These are phyloP conservation scores for Mycena galopus DNA, from an alignment of 768 basidiomycete genomes.

Conservation along the genomic window DNA sequence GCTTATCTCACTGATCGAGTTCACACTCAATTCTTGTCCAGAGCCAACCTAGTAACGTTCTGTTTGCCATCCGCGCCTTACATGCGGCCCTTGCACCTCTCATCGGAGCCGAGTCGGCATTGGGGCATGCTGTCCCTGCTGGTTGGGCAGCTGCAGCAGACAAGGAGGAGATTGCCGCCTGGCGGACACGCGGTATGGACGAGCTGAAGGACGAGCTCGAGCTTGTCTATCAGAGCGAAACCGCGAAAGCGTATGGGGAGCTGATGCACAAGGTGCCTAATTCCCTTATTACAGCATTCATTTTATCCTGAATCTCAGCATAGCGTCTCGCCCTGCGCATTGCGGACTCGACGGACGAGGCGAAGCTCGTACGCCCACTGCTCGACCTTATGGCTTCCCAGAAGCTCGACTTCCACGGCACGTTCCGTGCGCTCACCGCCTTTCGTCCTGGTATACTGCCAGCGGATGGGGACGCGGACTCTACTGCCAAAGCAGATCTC, in stretches of 20 bases:
- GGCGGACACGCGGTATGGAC: conserved; percentile 70
- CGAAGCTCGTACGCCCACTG: conserved; percentile 71
- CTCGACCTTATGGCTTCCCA: conserved; percentile 81
- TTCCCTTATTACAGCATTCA: background rate
- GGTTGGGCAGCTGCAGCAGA: conserved; percentile 76
- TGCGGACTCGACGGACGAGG: conserved; percentile 70
- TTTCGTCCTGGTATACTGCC: conserved; percentile 65
- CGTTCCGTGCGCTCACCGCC: conserved; percentile 78
- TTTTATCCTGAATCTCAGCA: background rate
- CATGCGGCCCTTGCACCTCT: conserved; percentile 86
- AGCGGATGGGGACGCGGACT: conserved; percentile 6
- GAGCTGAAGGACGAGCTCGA: conserved; percentile 72
- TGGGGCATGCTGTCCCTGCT: conserved; percentile 61
- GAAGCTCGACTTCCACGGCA: conserved; percentile 88
- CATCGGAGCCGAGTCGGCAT: conserved; percentile 83
- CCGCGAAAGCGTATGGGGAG: conserved; percentile 71
- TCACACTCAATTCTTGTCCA: conserved; percentile 42
- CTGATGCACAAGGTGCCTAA: conserved; percentile 76
- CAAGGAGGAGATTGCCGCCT: conserved; percentile 68
- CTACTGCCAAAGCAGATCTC: conserved; percentile 40
- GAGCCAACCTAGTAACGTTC: conserved; percentile 84
- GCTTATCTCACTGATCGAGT: background rate
- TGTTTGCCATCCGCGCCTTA: conserved; percentile 85
- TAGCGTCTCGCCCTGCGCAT: conserved; percentile 84
- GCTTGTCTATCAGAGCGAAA: conserved; percentile 67